phyloP scores from a whole-genome alignment of 2,329 filamentous ascomycete species.

The Cordyceps farinosa region DNA sequence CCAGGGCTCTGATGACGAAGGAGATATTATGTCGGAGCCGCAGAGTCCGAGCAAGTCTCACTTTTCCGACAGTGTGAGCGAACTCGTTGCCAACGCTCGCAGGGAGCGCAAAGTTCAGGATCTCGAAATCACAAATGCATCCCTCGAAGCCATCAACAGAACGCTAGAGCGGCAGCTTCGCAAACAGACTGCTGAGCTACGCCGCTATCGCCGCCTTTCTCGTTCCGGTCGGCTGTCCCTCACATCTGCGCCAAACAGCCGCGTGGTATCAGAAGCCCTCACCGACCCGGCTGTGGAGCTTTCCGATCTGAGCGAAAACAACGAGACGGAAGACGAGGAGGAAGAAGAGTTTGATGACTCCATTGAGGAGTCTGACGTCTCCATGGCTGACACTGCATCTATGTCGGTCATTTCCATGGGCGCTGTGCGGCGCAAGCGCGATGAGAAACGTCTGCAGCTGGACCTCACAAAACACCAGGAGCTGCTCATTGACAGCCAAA shows the following conservation, averaged over 20 bases:
- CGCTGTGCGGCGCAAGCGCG: slow-evolving; percentile 59
- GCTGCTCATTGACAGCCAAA: slow-evolving; percentile 83
- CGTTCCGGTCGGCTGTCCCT: slow-evolving; percentile 72
- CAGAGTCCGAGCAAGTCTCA: slow-evolving; percentile 58
- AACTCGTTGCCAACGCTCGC: slow-evolving; percentile 81
- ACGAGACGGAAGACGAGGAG: slow-evolving; percentile 41
- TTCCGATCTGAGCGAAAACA: slow-evolving; percentile 50
- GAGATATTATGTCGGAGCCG: slow-evolving; percentile 33
- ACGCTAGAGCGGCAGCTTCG: slow-evolving; percentile 87
- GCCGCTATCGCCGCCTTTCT: slow-evolving; percentile 81
- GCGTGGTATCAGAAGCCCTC: slow-evolving; percentile 42
- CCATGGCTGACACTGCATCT: slow-evolving; percentile 36
- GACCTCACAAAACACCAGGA: slow-evolving; percentile 89
- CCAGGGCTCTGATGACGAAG: slow-evolving; percentile 31
- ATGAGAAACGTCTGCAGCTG: slow-evolving; percentile 78
- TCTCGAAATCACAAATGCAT: slow-evolving; percentile 93
- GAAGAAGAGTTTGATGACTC: slow-evolving; percentile 45
- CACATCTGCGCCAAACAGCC: slow-evolving; percentile 44
- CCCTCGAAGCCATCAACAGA: slow-evolving; percentile 89
- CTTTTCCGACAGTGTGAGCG: slow-evolving; percentile 61
- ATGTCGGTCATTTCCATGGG: slow-evolving; percentile 38
- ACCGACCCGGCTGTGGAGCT: slow-evolving; percentile 43
- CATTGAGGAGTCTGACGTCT: slow-evolving; percentile 50
- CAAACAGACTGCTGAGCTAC: slow-evolving; percentile 84
- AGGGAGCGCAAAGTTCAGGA: slow-evolving; percentile 94